Percentiles rank a stretch among this genome's conserved stretches.
phyloP scores from a whole-genome alignment of 169 alveolate genomes.

The Plasmodium malariae region DNA sequence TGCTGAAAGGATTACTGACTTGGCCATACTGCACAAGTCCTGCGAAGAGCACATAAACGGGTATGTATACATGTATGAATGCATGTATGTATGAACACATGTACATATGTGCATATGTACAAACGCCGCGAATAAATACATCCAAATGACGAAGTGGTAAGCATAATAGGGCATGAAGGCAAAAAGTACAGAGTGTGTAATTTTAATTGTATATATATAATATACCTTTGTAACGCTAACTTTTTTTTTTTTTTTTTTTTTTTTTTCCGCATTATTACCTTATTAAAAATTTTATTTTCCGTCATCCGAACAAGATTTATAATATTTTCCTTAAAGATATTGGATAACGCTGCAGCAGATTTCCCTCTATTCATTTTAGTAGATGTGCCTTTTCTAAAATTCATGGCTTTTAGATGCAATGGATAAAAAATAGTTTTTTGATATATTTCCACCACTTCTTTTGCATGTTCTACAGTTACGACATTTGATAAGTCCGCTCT shows the following conservation, averaged over 20 bases:
- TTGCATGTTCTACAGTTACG: conserved; percentile 78
- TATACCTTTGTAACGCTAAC: too few relatives aligned
- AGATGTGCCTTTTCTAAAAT: conserved; percentile 32
- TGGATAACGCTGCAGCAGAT: conserved; percentile 39
- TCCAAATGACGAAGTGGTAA: too few relatives aligned
- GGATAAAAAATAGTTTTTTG: conserved; percentile 80
- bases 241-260: too few relatives aligned
- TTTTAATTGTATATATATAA: too few relatives aligned
- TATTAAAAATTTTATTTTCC: conserved; percentile 42
- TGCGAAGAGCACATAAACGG: neutral
- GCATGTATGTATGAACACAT: neutral
- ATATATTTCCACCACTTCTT: conserved; percentile 82
- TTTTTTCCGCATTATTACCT: conserved; percentile 15
- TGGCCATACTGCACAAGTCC: conserved; percentile 61
- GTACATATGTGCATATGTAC: neutral
- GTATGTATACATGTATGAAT: neutral
- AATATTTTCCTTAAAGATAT: conserved; percentile 36
- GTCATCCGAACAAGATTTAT: conserved; percentile 18
- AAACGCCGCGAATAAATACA: neutral
- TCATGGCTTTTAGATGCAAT: conserved; percentile 25
- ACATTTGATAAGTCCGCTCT: conserved; percentile 84
- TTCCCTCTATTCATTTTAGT: conserved; percentile 17
- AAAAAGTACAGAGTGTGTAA: too few relatives aligned
- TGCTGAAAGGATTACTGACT: conserved; percentile 60
- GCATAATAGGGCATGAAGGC: too few relatives aligned